These are phyloP conservation scores for Penicillium verhagenii DNA, from an alignment of 495 filamentous ascomycete species.

Conservation along the genomic window DNA sequence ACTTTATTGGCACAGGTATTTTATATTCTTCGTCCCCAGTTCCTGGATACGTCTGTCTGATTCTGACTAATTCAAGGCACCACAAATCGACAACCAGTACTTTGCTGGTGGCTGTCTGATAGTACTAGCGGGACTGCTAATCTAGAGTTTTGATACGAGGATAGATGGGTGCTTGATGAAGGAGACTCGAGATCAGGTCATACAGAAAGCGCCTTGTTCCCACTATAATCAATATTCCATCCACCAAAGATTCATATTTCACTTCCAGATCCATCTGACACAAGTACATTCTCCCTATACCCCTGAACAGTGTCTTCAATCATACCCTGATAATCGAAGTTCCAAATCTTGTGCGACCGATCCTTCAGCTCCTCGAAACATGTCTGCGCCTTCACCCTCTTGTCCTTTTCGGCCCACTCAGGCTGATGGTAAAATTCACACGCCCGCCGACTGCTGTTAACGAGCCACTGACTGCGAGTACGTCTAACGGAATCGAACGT, in stretches of 20 bases:
- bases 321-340: constrained; percentile 16
- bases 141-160: neutral
- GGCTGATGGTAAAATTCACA: constrained; percentile 18
- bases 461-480: constrained; percentile 4
- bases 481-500: neutral
- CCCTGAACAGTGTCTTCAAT: constrained; percentile 1
- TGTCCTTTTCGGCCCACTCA: constrained; percentile 14
- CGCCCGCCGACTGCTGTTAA: constrained; percentile 18
- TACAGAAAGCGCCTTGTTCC: neutral
- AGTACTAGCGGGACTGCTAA: constrained; percentile 18
- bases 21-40: neutral
- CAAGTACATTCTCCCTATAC: neutral
- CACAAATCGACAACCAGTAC: constrained; percentile 9
- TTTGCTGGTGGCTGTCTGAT: constrained; percentile 22
- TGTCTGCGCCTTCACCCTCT: constrained; percentile 11
- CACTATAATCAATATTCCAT: neutral
- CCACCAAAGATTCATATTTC: neutral
- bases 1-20: constrained; percentile 17
- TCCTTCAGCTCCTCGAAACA: constrained; percentile 19
- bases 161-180: too few species aligned
- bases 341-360: constrained; percentile 19
- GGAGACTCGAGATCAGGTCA: neutral
- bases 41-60: neutral
- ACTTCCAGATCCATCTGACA: neutral
- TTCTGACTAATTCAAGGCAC: constrained; percentile 1